phyloP scores from a whole-genome alignment of 768 basidiomycete genomes.

The Russula sp. region DNA sequence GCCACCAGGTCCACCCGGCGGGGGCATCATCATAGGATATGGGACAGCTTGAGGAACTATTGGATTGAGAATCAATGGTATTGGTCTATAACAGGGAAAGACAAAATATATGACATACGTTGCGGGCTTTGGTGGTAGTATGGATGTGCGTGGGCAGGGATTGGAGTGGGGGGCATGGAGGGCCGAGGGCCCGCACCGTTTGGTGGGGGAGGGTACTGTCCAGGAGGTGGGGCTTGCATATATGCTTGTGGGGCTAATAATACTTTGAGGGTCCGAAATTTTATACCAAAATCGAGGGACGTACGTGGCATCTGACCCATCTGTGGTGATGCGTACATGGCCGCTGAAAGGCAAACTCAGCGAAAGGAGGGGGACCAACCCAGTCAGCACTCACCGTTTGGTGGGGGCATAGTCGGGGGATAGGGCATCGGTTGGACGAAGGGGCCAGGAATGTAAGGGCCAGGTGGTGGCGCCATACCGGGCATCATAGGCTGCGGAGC shows the following conservation, averaged over 20 bases:
- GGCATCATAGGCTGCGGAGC: conserved; percentile 68
- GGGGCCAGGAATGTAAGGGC: conserved; percentile 68
- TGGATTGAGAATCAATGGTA: background rate
- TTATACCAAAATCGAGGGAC: conserved; percentile 27
- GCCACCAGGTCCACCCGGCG: conserved; percentile 54
- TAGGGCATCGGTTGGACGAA: conserved; percentile 86
- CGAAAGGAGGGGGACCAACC: conserved; percentile 2
- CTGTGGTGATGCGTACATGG: conserved; percentile 74
- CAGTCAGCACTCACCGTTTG: conserved; percentile 47
- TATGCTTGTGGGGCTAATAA: conserved; percentile 60
- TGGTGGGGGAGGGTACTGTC: conserved; percentile 69
- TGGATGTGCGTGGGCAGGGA: conserved; percentile 77
- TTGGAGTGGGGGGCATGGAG: conserved; percentile 89
- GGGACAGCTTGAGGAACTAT: conserved; percentile 81
- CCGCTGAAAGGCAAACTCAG: conserved; percentile 30
- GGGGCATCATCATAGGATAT: conserved; percentile 91
- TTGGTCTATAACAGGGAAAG: conserved; percentile 21
- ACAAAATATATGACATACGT: conserved; percentile 38
- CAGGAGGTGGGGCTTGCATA: conserved; percentile 71
- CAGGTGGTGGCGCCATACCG: conserved; percentile 74
- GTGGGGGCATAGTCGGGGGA: conserved; percentile 66
- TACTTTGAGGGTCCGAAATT: conserved; percentile 1
- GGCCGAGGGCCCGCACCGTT: conserved; percentile 74
- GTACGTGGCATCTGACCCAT: conserved; percentile 87
- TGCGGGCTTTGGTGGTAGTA: conserved; percentile 90